These are phyloP conservation scores for Carex kokanica DNA, from an alignment of 176 grass and related monocot genomes.

Conservation along the genomic window DNA sequence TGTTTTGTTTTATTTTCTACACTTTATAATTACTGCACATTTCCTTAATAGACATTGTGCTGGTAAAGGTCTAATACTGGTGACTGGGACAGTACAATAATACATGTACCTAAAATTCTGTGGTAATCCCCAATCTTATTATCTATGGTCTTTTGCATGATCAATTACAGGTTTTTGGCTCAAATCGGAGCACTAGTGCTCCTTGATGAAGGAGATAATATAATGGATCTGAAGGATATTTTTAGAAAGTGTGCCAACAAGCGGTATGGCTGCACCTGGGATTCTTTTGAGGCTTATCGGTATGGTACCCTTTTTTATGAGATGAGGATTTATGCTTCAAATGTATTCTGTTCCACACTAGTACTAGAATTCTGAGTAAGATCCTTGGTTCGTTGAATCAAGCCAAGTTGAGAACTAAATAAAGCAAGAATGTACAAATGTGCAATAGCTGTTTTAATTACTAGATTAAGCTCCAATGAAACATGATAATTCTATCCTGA, in stretches of 20 bases:
- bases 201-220: slow-evolving; percentile 32
- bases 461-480: not conserved
- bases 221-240: slow-evolving; percentile 34
- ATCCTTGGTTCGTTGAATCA: not conserved
- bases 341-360: not conserved
- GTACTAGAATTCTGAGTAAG: not conserved
- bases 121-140: not conserved
- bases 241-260: slow-evolving; percentile 48
- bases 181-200: slow-evolving; percentile 75
- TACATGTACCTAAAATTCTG: not conserved
- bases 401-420: not conserved
- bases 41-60: not conserved
- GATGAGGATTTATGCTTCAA: not conserved
- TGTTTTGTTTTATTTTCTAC: not conserved
- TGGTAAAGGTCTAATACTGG: not conserved
- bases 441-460: not conserved
- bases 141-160: slow-evolving; percentile 20
- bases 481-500: not conserved
- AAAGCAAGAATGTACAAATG: not conserved
- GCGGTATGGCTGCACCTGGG: slow-evolving; percentile 37
- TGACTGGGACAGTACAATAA: not conserved
- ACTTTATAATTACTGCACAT: not conserved
- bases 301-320: not conserved
- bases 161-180: slow-evolving; percentile 58
- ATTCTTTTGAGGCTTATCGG: slow-evolving; percentile 59